phyloP scores from a whole-genome alignment of 495 filamentous ascomycete genomes.

The Pyrenula massariospora region DNA sequence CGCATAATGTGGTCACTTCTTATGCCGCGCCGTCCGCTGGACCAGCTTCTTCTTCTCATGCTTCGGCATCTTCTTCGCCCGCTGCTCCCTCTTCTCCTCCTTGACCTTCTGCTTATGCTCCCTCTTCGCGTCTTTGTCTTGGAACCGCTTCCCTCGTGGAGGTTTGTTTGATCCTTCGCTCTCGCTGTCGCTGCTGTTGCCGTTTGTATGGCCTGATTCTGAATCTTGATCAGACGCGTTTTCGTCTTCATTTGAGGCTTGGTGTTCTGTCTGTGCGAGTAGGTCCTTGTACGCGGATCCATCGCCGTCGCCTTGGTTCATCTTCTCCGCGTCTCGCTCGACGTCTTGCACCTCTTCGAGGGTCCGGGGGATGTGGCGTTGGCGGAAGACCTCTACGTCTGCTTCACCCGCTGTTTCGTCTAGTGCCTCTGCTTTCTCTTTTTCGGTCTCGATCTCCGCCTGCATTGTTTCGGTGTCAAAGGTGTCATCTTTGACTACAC shows the following conservation, averaged over 20 bases:
- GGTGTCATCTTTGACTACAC: constrained; percentile 25
- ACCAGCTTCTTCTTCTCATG: constrained; percentile 78
- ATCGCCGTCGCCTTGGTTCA: constrained; percentile 57
- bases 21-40: constrained; percentile 27
- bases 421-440: constrained; percentile 22
- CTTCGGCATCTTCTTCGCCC: constrained; percentile 93
- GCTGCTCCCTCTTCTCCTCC: constrained; percentile 82
- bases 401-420: constrained; percentile 19
- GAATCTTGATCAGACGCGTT: constrained; percentile 29
- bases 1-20: no score
- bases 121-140: constrained; percentile 84
- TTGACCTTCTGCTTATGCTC: constrained; percentile 85
- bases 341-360: constrained; percentile 92
- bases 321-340: constrained; percentile 73
- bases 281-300: constrained; percentile 73
- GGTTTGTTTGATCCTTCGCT: constrained; percentile 44
- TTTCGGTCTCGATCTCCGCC: constrained; percentile 33
- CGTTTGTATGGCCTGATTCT: constrained; percentile 35
- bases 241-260: constrained; percentile 20
- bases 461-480: constrained; percentile 26
- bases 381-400: constrained; percentile 83
- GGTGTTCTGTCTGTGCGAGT: constrained; percentile 44
- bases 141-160: constrained; percentile 78
- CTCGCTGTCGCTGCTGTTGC: constrained; percentile 26
- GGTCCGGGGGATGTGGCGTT: constrained; percentile 90